phyloP scores from a whole-genome alignment of 768 basidiomycete genomes.

The Mrakia gelida region DNA sequence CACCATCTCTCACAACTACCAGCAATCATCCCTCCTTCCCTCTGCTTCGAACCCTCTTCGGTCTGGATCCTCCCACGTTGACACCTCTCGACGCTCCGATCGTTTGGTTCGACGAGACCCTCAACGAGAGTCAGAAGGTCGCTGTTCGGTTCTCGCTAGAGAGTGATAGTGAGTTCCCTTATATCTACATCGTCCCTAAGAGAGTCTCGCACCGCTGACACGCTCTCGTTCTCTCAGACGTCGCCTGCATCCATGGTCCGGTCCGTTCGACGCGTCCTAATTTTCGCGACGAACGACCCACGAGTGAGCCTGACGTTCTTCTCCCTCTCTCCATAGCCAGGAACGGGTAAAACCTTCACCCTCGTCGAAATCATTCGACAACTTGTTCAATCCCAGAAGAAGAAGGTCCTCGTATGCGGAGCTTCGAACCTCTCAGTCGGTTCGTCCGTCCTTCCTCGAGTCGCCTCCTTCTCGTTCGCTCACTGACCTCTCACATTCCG shows the following conservation, averaged over 20 bases:
- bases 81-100: constrained; percentile 44
- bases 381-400: constrained; percentile 45
- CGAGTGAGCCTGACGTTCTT: not conserved
- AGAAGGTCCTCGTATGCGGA: constrained; percentile 77
- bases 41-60: constrained; percentile 23
- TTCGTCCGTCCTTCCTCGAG: constrained; percentile 22
- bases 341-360: constrained; percentile 95
- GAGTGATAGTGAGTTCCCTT: constrained; percentile 49
- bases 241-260: constrained; percentile 95
- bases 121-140: constrained; percentile 79
- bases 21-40: constrained; percentile 44
- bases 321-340: constrained; percentile 51
- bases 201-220: not conserved
- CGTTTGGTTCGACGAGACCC: constrained; percentile 64
- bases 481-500: not conserved
- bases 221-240: constrained; percentile 45
- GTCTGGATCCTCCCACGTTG: constrained; percentile 48
- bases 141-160: constrained; percentile 80
- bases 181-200: too few relatives aligned
- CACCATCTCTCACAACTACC: constrained; percentile 56
- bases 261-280: not conserved
- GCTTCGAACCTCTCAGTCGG: constrained; percentile 85
- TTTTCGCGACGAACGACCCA: not conserved
- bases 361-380: constrained; percentile 61
- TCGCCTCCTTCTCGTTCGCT: not conserved